These are phyloP conservation scores for Cytospora chrysosperma DNA, from an alignment of 2,329 filamentous ascomycete species.

Conservation along the genomic window DNA sequence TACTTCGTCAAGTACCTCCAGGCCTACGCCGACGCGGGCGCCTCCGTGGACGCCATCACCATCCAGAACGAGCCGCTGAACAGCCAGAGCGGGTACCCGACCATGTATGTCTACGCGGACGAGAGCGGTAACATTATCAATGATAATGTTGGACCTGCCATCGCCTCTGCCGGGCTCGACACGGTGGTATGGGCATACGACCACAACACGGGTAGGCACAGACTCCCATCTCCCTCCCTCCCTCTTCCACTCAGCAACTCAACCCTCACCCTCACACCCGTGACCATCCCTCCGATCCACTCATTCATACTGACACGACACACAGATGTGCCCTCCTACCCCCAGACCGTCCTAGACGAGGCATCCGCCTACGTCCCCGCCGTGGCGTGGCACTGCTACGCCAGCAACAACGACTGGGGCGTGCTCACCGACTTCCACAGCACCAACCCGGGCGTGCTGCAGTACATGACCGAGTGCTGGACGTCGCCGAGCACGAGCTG, in stretches of 20 bases:
- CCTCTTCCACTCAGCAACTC: too few species aligned
- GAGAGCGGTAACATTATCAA: slow-evolving; percentile 39
- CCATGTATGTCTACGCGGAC: slow-evolving; percentile 40
- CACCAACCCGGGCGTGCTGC: slow-evolving; percentile 38
- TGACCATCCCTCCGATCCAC: background rate
- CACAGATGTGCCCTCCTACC: slow-evolving; percentile 36
- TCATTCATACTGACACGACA: background rate
- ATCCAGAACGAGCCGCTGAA: slow-evolving; percentile 47
- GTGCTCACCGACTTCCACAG: slow-evolving; percentile 41
- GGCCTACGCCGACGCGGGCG: slow-evolving; percentile 37
- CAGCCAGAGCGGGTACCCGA: slow-evolving; percentile 38
- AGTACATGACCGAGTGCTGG: slow-evolving; percentile 52
- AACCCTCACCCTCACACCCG: background rate
- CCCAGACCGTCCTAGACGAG: slow-evolving; percentile 38
- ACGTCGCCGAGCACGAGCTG: slow-evolving; percentile 37
- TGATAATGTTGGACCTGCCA: slow-evolving; percentile 40
- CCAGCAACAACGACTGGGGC: slow-evolving; percentile 36
- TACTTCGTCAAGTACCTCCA: slow-evolving; percentile 45
- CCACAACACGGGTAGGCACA: slow-evolving; percentile 36
- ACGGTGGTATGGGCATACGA: slow-evolving; percentile 48
- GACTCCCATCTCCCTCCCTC: background rate
- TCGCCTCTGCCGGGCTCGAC: slow-evolving; percentile 39
- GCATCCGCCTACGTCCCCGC: slow-evolving; percentile 34
- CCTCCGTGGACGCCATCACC: slow-evolving; percentile 41
- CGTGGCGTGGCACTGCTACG: slow-evolving; percentile 45